Base-by-base conservation (phyloP, 2,329 filamentous ascomycete species). In the Alternaria hordeiaustralica region DNA sequence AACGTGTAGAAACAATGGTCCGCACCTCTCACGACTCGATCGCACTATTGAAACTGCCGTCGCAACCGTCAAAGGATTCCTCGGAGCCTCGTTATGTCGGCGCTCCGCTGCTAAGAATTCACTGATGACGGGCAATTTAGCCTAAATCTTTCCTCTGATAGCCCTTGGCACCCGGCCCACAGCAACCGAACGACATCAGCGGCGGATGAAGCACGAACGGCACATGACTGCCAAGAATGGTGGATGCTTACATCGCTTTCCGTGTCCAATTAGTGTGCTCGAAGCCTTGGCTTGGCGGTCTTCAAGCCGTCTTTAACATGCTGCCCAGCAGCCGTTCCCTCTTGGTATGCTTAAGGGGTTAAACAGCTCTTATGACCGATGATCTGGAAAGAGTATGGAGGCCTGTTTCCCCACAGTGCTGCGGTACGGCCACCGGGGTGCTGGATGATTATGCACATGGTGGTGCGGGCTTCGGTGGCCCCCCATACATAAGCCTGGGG, bases 371-470 rank as follows among this genome's bases (percentile, higher is more conserved):
- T 46, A 58, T 55, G 44, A 62, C 45, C 53, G 55, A 62, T 60
- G 44, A 30, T 51, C 57, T 63, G 56, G 51, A 49, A 49, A 49
- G 36, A 55, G 18, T 47, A 54, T 59, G 41, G 60, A 50, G n/a
- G 57, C 63, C 57, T 55, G 57, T 44, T 51, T 46, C 55, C 51
- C 66, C 62, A 60, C 58, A 54, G 28, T 56, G 61, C 61, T 46
- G 58, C 51, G 58, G 44, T 60, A 57, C 58, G 58, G 43, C 53
- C 59, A 54, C 66, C 58, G 62, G 70, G 65, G 44, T 65, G 47
- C 59, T 71, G 70, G 68, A 61, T 72, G 70, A 72, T 68, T 62
- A 49, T 46, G 28, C 49, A 53, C 15, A 18, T 36, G 55, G 55
- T 44, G 55, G 55, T 64, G 30, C 53, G 44, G 46, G 30, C 54